These are phyloP conservation scores for Phytophthora rubi DNA, from an alignment of 352 stramenopile species.

Conservation along the genomic window DNA sequence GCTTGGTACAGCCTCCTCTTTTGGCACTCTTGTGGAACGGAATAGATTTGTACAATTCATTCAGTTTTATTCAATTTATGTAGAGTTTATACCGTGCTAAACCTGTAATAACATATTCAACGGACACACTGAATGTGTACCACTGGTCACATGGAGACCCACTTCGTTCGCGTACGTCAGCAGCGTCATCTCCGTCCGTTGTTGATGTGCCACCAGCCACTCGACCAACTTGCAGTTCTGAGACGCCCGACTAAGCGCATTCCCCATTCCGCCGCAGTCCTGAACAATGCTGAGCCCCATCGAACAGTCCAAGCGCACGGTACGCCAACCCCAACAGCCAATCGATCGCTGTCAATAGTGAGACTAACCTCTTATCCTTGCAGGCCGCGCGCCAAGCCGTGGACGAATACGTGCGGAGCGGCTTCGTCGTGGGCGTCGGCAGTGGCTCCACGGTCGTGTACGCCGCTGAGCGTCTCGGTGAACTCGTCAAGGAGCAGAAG, in stretches of 20 bases:
- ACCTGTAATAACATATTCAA: background rate
- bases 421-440: conserved; percentile 97
- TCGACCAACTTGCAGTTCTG: conserved; percentile 16
- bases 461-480: conserved; percentile 95
- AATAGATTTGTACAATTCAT: no score
- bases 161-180: conserved; percentile 19
- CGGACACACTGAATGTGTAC: background rate
- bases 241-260: background rate
- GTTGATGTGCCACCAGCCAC: conserved; percentile 32
- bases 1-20: no score
- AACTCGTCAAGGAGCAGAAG: conserved; percentile 92
- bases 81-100: no score
- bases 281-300: conserved; percentile 57
- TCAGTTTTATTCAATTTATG: no score
- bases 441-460: conserved; percentile 99
- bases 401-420: conserved; percentile 93
- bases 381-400: conserved; percentile 87
- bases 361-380: conserved; percentile 9
- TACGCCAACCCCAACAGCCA: conserved; percentile 16
- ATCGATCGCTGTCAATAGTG: background rate
- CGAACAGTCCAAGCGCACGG: conserved; percentile 79
- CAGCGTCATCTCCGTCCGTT: conserved; percentile 15
- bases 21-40: no score
- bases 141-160: background rate
- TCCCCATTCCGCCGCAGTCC: conserved; percentile 1